A percentile compares a stretch with the other conserved stretches of the same genome.
These are phyloP conservation scores for Globisporangium ultimum DNA, from an alignment of 352 stramenopile species.

Conservation along the genomic window DNA sequence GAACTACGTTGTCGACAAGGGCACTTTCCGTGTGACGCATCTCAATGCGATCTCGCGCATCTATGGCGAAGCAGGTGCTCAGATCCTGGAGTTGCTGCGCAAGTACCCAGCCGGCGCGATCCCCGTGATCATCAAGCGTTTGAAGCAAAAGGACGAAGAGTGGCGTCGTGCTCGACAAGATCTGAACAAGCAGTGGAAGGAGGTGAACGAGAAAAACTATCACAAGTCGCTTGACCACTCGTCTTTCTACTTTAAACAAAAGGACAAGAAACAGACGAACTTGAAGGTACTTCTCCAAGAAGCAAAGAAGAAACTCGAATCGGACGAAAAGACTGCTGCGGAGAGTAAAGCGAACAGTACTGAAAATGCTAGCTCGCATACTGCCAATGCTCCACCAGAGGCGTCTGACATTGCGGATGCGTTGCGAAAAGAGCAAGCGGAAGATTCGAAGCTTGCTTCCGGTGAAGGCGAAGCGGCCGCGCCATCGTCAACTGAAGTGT, in stretches of 20 bases:
- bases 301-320: slow-evolving; percentile 81
- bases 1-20: slow-evolving; percentile 93
- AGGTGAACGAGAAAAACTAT: slow-evolving; percentile 98
- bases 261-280: slow-evolving; percentile 97
- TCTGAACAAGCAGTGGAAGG: slow-evolving; percentile 97
- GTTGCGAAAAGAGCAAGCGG: slow-evolving; percentile 51
- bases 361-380: slow-evolving; percentile 3
- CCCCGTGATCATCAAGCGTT: slow-evolving; percentile 96
- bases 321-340: slow-evolving; percentile 42
- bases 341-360: slow-evolving; percentile 19
- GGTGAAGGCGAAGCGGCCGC: slow-evolving; percentile 5
- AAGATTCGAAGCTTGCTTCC: not conserved
- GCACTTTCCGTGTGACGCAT: slow-evolving; percentile 94
- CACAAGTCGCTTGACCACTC: slow-evolving; percentile 99
- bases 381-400: slow-evolving; percentile 36
- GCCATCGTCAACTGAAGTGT: slow-evolving; percentile 4
- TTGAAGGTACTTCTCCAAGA: slow-evolving; percentile 92
- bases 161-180: slow-evolving; percentile 92
- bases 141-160: slow-evolving; percentile 98
- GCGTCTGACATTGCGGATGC: slow-evolving; percentile 59
- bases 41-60: slow-evolving; percentile 98
- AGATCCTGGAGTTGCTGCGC: slow-evolving; percentile 93
- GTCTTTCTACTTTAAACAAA: slow-evolving; percentile 98
- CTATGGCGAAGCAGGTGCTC: slow-evolving; percentile 93
- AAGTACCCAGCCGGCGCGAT: slow-evolving; percentile 97